These are phyloP conservation scores for Gynandropsis gynandra DNA, from an alignment of 345 rosid species.

Conservation along the genomic window DNA sequence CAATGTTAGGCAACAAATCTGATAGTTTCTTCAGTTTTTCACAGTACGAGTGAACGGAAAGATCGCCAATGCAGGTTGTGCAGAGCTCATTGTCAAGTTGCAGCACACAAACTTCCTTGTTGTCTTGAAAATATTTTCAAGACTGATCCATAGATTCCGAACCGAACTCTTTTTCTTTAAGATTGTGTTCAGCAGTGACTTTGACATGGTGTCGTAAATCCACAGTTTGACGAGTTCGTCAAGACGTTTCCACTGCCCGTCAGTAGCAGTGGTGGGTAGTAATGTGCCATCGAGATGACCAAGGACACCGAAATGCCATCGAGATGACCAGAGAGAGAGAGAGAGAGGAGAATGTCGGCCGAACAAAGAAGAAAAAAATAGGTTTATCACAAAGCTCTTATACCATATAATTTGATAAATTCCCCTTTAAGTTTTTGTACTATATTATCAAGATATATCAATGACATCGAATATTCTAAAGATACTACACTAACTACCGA, in stretches of 20 bases:
- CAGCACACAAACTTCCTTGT: not conserved
- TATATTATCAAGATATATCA: too few relatives aligned
- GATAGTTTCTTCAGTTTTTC: not conserved
- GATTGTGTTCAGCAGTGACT: not conserved
- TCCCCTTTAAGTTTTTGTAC: too few relatives aligned
- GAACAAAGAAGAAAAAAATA: too few relatives aligned
- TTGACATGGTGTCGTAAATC: not conserved
- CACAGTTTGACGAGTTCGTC: not conserved
- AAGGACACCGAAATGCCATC: not conserved
- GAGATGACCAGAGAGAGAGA: too few relatives aligned
- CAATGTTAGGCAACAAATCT: not conserved
- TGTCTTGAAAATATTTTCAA: not conserved
- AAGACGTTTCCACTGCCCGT: not conserved
- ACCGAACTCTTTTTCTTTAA: not conserved
- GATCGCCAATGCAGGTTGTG: not conserved
- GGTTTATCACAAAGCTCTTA: too few relatives aligned
- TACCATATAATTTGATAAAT: too few relatives aligned
- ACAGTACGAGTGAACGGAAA: not conserved
- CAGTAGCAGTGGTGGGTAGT: accelerated
- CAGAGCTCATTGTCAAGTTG: not conserved
- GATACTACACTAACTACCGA: too few relatives aligned
- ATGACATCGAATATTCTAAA: too few relatives aligned
- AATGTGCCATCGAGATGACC: not conserved
- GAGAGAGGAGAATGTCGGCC: too few relatives aligned
- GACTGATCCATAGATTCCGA: accelerated